Evolutionary conservation across 495 filamentous ascomycete species (phyloP).

Genomic region (Elaphomyces granulatus): DNA sequence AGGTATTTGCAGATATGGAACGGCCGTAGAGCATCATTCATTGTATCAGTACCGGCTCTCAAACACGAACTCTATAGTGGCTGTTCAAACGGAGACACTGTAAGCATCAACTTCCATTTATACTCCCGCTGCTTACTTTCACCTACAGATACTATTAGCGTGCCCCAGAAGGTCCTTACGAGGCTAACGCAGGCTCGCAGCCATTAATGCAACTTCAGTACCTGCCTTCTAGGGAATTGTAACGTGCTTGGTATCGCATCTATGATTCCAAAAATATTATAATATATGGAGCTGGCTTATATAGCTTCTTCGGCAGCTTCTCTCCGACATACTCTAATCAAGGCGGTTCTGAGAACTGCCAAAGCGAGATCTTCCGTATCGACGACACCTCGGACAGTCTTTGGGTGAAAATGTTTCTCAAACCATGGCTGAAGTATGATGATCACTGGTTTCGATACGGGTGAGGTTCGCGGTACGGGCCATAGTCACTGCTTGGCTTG

Average conservation of each 20-base stretch:
- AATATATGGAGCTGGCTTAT: constrained; percentile 66
- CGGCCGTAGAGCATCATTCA: constrained; percentile 72
- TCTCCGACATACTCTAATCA: constrained; percentile 47
- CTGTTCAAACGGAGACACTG: constrained; percentile 38
- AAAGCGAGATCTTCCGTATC: constrained; percentile 38
- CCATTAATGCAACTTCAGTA: constrained; percentile 63
- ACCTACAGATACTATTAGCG: constrained; percentile 89
- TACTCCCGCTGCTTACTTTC: constrained; percentile 76
- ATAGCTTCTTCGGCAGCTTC: constrained; percentile 83
- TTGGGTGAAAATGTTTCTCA: no score
- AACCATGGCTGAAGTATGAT: no score
- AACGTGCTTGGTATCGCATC: constrained; percentile 80
- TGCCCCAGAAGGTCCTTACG: constrained; percentile 61
- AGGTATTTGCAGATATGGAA: constrained; percentile 40
- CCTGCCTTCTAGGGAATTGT: constrained; percentile 45
- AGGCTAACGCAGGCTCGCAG: constrained; percentile 43
- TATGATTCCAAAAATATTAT: constrained; percentile 50
- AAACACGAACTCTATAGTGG: no score
- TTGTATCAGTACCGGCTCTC: constrained; percentile 83
- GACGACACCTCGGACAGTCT: constrained; percentile 15
- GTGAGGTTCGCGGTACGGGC: no score
- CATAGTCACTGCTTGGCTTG: no score
- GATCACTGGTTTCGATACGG: no score
- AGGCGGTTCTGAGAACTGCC: constrained; percentile 32
- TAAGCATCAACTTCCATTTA: no score